These are phyloP conservation scores for Lomentospora prolificans DNA, from an alignment of 2,329 filamentous ascomycete species.

Conservation along the genomic window DNA sequence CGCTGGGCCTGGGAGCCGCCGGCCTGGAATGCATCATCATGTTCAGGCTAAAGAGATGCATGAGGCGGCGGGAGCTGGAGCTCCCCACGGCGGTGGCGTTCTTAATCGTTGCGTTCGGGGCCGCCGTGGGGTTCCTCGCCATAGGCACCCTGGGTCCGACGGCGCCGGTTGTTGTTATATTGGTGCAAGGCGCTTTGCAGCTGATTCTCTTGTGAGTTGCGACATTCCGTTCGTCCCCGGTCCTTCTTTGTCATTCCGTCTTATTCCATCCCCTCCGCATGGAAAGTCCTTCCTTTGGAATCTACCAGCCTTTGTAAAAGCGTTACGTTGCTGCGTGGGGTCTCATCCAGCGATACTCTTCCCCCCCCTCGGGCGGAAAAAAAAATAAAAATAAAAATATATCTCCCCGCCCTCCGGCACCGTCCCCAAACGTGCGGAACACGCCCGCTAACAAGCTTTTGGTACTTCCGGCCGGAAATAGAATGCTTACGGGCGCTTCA, in stretches of 20 bases:
- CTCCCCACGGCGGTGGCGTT: background rate
- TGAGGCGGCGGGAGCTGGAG: background rate
- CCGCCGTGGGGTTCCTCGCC: background rate
- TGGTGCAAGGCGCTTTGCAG: background rate
- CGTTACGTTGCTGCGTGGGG: too few species aligned
- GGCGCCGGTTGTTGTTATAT: background rate
- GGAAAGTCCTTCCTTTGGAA: too few species aligned
- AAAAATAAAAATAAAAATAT: too few species aligned
- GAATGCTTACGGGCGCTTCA: background rate
- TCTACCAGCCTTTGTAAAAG: too few species aligned
- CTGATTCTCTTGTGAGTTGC: background rate
- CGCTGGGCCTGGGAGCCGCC: background rate
- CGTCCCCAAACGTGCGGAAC: too few species aligned
- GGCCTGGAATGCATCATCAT: background rate
- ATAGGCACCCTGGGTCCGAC: background rate
- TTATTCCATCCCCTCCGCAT: too few species aligned
- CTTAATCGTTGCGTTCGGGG: background rate
- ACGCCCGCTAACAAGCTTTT: background rate
- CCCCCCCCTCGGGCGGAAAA: too few species aligned
- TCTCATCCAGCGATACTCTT: too few species aligned
- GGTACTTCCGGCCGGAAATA: too few species aligned
- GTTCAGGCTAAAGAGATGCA: background rate
- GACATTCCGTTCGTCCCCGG: too few species aligned
- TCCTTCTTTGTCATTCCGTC: too few species aligned
- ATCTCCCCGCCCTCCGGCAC: too few species aligned